A percentile compares a stretch with the other conserved stretches of the same genome.
phyloP scores from a whole-genome alignment of 768 basidiomycete genomes.

The Suillus lakei region DNA sequence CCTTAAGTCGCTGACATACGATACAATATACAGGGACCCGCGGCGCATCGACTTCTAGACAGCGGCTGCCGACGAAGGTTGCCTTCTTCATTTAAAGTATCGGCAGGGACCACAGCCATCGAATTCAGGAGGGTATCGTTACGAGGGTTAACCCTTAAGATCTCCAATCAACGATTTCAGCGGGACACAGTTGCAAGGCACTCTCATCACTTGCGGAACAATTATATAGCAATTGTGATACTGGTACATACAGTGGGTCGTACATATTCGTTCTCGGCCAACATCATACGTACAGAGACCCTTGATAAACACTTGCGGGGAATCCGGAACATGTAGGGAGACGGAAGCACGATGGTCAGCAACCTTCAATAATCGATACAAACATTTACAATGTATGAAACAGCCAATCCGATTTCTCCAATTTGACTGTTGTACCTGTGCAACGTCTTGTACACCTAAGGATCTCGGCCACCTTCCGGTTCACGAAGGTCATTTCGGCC shows the following conservation, averaged over 20 bases:
- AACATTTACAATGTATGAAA: not conserved
- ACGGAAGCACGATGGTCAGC: not conserved
- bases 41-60: no score
- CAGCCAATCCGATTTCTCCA: not conserved
- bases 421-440: no score
- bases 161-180: not conserved
- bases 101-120: not conserved
- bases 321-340: not conserved
- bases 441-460: no score
- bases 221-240: not conserved
- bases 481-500: not conserved
- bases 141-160: not conserved
- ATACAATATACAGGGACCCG: not conserved
- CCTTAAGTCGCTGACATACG: not conserved
- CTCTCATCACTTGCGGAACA: not conserved
- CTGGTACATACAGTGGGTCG: not conserved
- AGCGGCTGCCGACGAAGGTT: not conserved
- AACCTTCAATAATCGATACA: not conserved
- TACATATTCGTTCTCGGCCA: not conserved
- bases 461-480: not conserved
- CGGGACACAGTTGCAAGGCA: not conserved
- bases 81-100: not conserved
- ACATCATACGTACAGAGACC: not conserved
- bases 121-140: not conserved
- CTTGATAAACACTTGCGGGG: not conserved